phyloP scores from a whole-genome alignment of 441 rosid species.

The Jatropha multifida region DNA sequence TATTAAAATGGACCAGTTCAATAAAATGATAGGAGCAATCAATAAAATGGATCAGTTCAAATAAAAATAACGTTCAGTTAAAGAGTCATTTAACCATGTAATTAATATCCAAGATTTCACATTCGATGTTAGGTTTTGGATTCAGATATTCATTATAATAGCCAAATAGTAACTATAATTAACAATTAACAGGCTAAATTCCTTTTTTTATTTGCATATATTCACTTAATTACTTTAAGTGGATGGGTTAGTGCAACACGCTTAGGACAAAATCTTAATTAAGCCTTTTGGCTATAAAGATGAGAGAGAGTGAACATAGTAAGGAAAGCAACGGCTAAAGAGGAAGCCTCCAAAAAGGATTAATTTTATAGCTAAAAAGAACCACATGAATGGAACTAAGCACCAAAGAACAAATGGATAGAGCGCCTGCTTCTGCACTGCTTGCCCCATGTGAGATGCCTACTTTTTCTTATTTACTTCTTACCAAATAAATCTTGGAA shows the following conservation, averaged over 20 bases:
- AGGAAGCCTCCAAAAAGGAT: conserved; percentile 19
- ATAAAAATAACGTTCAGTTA: too few species aligned
- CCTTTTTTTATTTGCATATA: too few species aligned
- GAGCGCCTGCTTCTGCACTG: conserved; percentile 28
- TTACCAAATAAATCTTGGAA: conserved; percentile 6
- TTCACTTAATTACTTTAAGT: neutral
- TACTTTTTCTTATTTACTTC: conserved; percentile 6
- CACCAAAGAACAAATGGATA: conserved; percentile 36
- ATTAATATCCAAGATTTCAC: too few species aligned
- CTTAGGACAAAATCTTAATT: conserved; percentile 13
- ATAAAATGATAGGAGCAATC: too few species aligned
- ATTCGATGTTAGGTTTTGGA: too few species aligned
- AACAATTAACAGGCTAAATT: too few species aligned
- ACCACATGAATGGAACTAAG: conserved; percentile 22
- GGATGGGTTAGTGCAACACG: conserved; percentile 25
- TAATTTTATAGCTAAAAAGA: conserved; percentile 6
- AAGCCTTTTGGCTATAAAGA: neutral
- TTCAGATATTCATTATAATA: too few species aligned
- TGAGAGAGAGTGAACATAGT: neutral
- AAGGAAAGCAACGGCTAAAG: neutral
- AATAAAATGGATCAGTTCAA: too few species aligned
- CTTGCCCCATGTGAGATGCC: conserved; percentile 25
- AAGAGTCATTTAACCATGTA: too few species aligned
- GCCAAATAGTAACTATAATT: too few species aligned
- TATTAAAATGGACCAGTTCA: too few species aligned